A percentile compares a stretch with the other conserved stretches of the same genome.
Conservation (phyloP, 1,139 yeast genomes). For the Scheffersomyces illinoinensis region DNA sequence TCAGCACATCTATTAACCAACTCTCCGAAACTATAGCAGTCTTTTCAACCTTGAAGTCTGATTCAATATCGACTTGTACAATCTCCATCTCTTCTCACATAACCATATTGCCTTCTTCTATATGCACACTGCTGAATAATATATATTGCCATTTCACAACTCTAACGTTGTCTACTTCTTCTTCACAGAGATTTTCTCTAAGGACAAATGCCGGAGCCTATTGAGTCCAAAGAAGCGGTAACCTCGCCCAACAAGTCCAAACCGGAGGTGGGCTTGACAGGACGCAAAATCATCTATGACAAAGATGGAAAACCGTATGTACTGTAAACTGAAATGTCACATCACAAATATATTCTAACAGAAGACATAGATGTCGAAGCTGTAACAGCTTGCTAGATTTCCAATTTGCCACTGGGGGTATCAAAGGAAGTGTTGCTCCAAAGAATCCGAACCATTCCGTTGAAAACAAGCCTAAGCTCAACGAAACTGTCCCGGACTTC, state of each 20-base stretch:
- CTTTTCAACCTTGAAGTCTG: neutral
- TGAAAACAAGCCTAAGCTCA: neutral
- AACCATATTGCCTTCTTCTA: neutral
- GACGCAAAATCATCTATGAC: slow-evolving; percentile 74
- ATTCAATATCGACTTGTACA: neutral
- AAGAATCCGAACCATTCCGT: neutral
- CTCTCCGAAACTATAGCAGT: neutral
- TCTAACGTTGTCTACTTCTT: neutral
- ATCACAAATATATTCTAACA: neutral
- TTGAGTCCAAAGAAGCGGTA: neutral
- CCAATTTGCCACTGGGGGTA: slow-evolving; percentile 53
- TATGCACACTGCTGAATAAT: neutral
- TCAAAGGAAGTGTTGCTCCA: slow-evolving; percentile 10
- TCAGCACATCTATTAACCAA: neutral
- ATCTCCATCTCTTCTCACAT: neutral
- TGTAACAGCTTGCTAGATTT: slow-evolving; percentile 81
- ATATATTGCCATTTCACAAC: neutral
- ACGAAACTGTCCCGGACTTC: slow-evolving; percentile 12
- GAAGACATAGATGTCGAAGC: slow-evolving; percentile 63
- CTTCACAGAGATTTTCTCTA: neutral
- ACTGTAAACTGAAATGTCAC: neutral
- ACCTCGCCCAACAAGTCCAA: slow-evolving; percentile 3
- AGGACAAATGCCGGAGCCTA: slow-evolving; percentile 4
- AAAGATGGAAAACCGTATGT: slow-evolving; percentile 90
- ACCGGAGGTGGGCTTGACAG: slow-evolving; percentile 56